Conservation (phyloP, 495 filamentous ascomycete genomes). For the Penicillium fimorum region DNA sequence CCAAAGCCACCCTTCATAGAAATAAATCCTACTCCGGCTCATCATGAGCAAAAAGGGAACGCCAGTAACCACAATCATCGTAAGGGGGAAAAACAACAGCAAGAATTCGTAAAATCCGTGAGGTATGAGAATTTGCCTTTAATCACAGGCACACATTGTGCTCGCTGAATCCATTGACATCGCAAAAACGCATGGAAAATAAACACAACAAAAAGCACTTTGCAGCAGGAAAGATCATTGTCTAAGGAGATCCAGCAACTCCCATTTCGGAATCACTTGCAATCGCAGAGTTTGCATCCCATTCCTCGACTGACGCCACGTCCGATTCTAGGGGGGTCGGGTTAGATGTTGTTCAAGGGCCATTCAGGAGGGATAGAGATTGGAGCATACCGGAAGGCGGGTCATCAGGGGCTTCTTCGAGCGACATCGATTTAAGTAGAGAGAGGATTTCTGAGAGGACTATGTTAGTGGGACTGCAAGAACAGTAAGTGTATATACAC, state of each 20-base stretch:
- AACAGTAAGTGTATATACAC: not conserved
- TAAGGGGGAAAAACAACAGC: not conserved
- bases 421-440: slow-evolving; percentile 35
- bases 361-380: slow-evolving; percentile 19
- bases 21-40: slow-evolving; percentile 2
- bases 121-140: not conserved
- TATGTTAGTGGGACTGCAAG: slow-evolving; percentile 11
- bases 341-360: slow-evolving; percentile 20
- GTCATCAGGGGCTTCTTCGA: slow-evolving; percentile 39
- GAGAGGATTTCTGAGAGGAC: slow-evolving; percentile 26
- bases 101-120: slow-evolving; percentile 10
- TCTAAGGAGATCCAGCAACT: slow-evolving; percentile 36
- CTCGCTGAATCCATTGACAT: slow-evolving; percentile 3
- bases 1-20: not conserved
- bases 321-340: slow-evolving; percentile 38
- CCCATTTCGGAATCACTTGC: slow-evolving; percentile 47
- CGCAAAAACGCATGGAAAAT: slow-evolving; percentile 8
- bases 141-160: not conserved
- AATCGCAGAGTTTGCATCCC: slow-evolving; percentile 46
- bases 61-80: not conserved
- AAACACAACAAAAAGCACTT: not conserved
- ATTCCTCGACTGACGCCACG: slow-evolving; percentile 42
- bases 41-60: not conserved
- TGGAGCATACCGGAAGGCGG: slow-evolving; percentile 39
- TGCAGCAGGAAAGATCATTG: not conserved